phyloP scores from a whole-genome alignment of 31 red algal genomes.

The Asparagopsis taxiformis region DNA sequence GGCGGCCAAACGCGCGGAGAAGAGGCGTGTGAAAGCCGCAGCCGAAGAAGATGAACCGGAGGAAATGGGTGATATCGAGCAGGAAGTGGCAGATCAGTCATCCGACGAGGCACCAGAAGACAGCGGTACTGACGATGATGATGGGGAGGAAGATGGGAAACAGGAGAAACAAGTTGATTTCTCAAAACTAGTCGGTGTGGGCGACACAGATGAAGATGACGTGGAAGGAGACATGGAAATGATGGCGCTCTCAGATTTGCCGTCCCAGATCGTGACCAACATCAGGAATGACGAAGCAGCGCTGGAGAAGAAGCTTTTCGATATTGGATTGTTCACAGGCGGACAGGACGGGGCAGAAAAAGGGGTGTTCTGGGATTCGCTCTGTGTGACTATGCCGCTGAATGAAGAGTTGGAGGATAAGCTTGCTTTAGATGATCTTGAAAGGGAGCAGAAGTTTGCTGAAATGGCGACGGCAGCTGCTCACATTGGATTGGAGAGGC shows the following conservation, averaged over 20 bases:
- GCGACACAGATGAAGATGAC: conserved; percentile 15
- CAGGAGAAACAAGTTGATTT: not conserved
- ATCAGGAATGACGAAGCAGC: conserved; percentile 57
- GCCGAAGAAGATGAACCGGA: not conserved
- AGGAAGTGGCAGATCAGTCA: not conserved
- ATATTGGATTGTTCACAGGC: conserved; percentile 43
- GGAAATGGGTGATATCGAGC: not conserved
- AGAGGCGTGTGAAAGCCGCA: not conserved
- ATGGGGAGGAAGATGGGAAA: not conserved
- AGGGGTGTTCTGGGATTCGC: conserved; percentile 52
- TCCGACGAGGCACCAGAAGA: not conserved
- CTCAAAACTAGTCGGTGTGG: not conserved
- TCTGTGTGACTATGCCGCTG: conserved; percentile 39
- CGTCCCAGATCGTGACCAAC: conserved; percentile 21
- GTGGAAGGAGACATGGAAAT: conserved; percentile 28
- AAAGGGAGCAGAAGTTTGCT: conserved; percentile 74
- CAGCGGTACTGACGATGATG: not conserved
- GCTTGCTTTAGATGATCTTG: conserved; percentile 81
- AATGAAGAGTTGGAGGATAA: conserved; percentile 40
- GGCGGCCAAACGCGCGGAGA: not conserved
- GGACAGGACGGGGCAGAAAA: not conserved
- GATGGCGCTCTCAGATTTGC: conserved; percentile 33
- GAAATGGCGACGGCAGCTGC: conserved; percentile 59
- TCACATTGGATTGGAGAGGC: conserved; percentile 44
- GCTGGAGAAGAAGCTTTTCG: conserved; percentile 55